A percentile compares a stretch with the other conserved stretches of the same genome.
phyloP scores from a whole-genome alignment of 148 eudicot species.

The Arctostaphylos glauca region DNA sequence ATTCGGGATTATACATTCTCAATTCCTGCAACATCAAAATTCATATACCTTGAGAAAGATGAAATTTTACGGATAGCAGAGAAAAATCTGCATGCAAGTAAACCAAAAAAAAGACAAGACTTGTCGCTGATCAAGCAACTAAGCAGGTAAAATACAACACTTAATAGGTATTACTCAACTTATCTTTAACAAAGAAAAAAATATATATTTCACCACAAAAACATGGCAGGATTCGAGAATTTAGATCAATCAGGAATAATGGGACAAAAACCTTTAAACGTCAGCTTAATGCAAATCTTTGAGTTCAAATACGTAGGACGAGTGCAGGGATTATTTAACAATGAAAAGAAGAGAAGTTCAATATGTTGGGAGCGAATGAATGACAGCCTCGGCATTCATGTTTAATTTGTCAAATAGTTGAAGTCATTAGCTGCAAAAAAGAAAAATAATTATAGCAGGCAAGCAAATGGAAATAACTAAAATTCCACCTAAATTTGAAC shows the following conservation, averaged over 20 bases:
- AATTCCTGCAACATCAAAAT: constrained; percentile 53
- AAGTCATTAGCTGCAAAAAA: no score
- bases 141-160: constrained; percentile 5
- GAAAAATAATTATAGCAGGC: no score
- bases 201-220: background rate
- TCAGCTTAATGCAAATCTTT: background rate
- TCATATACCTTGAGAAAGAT: constrained; percentile 5
- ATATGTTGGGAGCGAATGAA: background rate
- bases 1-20: constrained; percentile 96
- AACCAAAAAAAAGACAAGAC: background rate
- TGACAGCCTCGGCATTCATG: background rate
- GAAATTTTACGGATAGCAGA: constrained; percentile 1
- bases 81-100: constrained; percentile 3
- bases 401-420: no score
- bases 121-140: constrained; percentile 5
- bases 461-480: background rate
- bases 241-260: background rate
- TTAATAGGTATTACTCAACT: background rate
- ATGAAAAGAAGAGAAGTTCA: no score
- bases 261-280: background rate
- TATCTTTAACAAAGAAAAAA: background rate
- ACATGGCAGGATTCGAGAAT: background rate
- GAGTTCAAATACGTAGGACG: no score
- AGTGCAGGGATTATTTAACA: no score
- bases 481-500: background rate